Evolutionary conservation across 352 stramenopile species (phyloP), one percentile per base, ranked within the genome.

Genomic region (Plasmopara muralis): DNA sequence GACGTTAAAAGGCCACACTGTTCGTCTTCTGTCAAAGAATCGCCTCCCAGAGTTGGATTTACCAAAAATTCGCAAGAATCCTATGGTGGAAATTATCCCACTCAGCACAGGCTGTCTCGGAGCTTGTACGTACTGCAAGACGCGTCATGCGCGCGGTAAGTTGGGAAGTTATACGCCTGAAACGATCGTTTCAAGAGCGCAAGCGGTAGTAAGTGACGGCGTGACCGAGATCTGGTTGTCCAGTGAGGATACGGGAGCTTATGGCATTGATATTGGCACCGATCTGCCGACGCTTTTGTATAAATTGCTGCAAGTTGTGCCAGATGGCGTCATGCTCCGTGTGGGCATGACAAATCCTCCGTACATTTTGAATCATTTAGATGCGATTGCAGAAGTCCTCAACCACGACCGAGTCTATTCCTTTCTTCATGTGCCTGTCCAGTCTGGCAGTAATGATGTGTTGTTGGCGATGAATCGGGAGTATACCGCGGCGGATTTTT

Each of bases 101-200:
- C 62, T 97, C 20, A 95, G 82, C 44, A 96, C 86, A 12, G 89
- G 89, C 28, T 97, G 89, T 57, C 77, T 97, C 5, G 89, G 89
- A 10, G 83, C 85, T 5, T 97, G 89, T 54, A 97, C 89, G 15
- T 97, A 97, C 74, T 97, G 89, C 68, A 97, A 97, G 71, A 97
- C 89, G 8, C 83, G 83, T 18, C 85, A 96, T 56, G 89, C 89
- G 16, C 79, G 89, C n/a, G 89, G 89, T 16, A 93, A 89, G 55
- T 53, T 97, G 33, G 85, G 86, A 14, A 95, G 82, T 51, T 97
- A 97, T 62, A 74, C 77, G 18, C 71, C 78, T 0, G 72, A 93
- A 15, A 79, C 60, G 0, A 95, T 97, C 52, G 68, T 89, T 35
- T 65, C 74, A 0, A 74, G 89, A 29, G 76, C 78, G 0, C 53